Evolutionary conservation across 1,139 yeast genomes (phyloP).

Genomic region (Taphrina flavorubra): DNA sequence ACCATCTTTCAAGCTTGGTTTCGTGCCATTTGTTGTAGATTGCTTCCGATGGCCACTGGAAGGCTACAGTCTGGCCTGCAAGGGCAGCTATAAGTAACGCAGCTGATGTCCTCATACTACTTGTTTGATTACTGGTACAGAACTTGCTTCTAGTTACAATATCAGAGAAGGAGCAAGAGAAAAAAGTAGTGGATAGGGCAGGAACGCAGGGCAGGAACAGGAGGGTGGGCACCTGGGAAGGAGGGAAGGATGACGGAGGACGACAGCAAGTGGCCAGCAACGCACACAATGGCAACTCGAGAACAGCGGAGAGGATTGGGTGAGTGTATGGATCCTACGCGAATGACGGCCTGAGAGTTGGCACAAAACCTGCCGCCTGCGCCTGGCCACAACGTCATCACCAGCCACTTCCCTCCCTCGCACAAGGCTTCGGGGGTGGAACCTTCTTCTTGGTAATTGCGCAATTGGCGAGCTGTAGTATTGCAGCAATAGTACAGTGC

Average conservation of each 20-base stretch:
- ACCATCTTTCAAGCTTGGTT: constrained; percentile 40
- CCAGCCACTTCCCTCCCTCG: background rate
- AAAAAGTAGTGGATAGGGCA: background rate
- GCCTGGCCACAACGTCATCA: background rate
- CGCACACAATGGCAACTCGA: background rate
- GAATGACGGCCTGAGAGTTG: background rate
- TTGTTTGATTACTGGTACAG: background rate
- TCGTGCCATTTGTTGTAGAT: constrained; percentile 42
- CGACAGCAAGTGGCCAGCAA: constrained; percentile 14
- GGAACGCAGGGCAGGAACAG: background rate
- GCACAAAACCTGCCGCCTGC: no score
- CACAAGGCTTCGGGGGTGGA: no score
- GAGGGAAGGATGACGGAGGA: constrained; percentile 1
- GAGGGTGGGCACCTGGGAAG: background rate
- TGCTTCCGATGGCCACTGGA: constrained; percentile 33
- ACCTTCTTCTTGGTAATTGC: no score
- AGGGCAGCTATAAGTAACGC: constrained; percentile 29
- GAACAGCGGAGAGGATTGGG: constrained; percentile 3
- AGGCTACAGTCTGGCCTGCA: constrained; percentile 30
- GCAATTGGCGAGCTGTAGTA: no score
- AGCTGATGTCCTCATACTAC: constrained; percentile 27
- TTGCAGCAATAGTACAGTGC: no score
- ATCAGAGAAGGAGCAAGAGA: background rate
- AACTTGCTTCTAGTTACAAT: background rate
- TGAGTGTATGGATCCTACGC: background rate